Percentiles rank a stretch among this genome's conserved stretches.
These are phyloP conservation scores for Septoria linicola DNA, from an alignment of 2,329 filamentous ascomycete species.

Conservation along the genomic window DNA sequence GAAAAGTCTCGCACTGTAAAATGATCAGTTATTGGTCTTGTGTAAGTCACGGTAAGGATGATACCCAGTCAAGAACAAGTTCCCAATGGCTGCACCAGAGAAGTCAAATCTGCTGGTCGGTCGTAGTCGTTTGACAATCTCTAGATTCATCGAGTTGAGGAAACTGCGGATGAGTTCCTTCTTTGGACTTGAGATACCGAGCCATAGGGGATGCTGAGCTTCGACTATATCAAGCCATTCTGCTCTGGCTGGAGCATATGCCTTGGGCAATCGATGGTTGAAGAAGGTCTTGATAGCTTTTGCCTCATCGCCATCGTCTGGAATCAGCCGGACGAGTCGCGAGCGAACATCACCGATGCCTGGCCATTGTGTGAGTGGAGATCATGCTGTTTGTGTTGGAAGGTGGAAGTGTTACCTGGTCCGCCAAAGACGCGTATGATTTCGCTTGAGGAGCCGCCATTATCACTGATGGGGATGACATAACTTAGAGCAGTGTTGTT, in stretches of 20 bases:
- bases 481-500: constrained; percentile 72
- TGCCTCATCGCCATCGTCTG: constrained; percentile 62
- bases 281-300: constrained; percentile 78
- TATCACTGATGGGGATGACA: constrained; percentile 93
- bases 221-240: constrained; percentile 93
- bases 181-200: constrained; percentile 50
- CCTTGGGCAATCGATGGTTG: constrained; percentile 75
- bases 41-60: constrained; percentile 6
- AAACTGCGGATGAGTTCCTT: constrained; percentile 54
- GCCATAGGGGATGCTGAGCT: constrained; percentile 75
- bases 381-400: not conserved
- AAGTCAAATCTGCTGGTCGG: constrained; percentile 52
- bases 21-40: constrained; percentile 47
- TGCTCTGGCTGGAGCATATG: constrained; percentile 59
- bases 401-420: constrained; percentile 60
- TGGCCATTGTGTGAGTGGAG: constrained; percentile 23
- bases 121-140: constrained; percentile 49
- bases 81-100: constrained; percentile 52
- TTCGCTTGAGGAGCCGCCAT: constrained; percentile 91
- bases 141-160: constrained; percentile 51
- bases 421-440: constrained; percentile 92
- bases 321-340: constrained; percentile 83
- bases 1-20: constrained; percentile 73
- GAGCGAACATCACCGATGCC: constrained; percentile 69
- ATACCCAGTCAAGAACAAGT: constrained; percentile 53